A percentile compares a stretch with the other conserved stretches of the same genome.
Conservation (phyloP, 2,329 filamentous ascomycete species). For the Botrytis medusae region DNA sequence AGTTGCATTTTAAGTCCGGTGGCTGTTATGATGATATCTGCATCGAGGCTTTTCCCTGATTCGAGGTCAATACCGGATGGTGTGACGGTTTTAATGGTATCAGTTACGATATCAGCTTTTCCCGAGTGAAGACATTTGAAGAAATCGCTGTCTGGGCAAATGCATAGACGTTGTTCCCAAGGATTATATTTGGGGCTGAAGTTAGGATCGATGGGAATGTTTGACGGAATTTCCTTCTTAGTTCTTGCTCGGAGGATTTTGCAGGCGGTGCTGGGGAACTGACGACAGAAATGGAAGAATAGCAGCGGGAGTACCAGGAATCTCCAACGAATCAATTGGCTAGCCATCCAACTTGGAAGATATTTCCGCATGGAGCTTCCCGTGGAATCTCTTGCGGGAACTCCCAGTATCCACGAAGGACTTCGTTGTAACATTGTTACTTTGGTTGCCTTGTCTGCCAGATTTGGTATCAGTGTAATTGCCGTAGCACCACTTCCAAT, state of each 20-base stretch:
- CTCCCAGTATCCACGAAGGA: slow-evolving; percentile 63
- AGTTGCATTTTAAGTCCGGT: slow-evolving; percentile 64
- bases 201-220: slow-evolving; percentile 57
- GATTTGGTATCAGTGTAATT: slow-evolving; percentile 68
- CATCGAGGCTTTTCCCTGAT: slow-evolving; percentile 45
- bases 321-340: slow-evolving; percentile 47
- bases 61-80: slow-evolving; percentile 45
- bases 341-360: slow-evolving; percentile 48
- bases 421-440: slow-evolving; percentile 81
- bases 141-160: slow-evolving; percentile 59
- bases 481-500: slow-evolving; percentile 66
- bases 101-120: slow-evolving; percentile 52
- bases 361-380: slow-evolving; percentile 18
- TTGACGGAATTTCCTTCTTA: slow-evolving; percentile 51
- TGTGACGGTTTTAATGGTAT: slow-evolving; percentile 52
- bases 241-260: slow-evolving; percentile 49
- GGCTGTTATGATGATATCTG: slow-evolving; percentile 69
- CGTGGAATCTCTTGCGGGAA: slow-evolving; percentile 32
- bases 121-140: slow-evolving; percentile 49
- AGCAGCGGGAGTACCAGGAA: slow-evolving; percentile 50
- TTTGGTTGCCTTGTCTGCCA: slow-evolving; percentile 61
- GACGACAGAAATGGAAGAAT: slow-evolving; percentile 51
- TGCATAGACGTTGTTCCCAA: slow-evolving; percentile 74
- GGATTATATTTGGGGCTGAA: slow-evolving; percentile 66
- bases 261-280: slow-evolving; percentile 52